Evolutionary conservation across 2,329 filamentous ascomycete species (phyloP), one percentile per base, ranked within the genome.

Genomic region (Didymella lethalis): DNA sequence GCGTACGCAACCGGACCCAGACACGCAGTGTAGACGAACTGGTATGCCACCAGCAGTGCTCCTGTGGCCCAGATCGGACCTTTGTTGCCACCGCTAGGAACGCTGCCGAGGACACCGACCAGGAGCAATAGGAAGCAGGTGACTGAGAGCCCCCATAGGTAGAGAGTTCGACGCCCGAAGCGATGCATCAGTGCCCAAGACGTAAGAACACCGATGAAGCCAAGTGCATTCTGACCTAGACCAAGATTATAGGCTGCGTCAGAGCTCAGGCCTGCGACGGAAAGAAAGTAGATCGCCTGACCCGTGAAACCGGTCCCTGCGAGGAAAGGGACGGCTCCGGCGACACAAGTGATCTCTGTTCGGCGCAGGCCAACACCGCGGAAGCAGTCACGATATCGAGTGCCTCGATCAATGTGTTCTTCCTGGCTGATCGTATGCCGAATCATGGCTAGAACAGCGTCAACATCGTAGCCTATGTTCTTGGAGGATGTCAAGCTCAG

Each of bases 1-100:
- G 91, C 93, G 79, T 95, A 96, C 75, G 89, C 91, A 10, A 96
- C 91, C 0, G 92, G 94, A 28, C 92, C 93, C 44, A 96, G 91
- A 0, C 90, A 90, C 34, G 92, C 80, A 74, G 95, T 90, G 77
- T 96, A 96, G 70, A 89, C 86, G 38, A 94, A 79, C 0, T 91
- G 61, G 53, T 63, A 68, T 10, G 62, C 25, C 25, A 72, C 56
- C 60, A 71, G 62, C 57, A 71, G 49, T 7, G 52, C 54, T n/a
- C 64, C 70, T 4, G 47, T 56, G 18, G 54, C 54, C 54, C 54
- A 74, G 23, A 61, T 64, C 10, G 64, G 61, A 65, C 90, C 83
- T 1, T 56, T 50, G 38, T 50, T 56, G 25, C 26, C 28, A 16
- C 14, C 26, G 25, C n/a, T 46, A 7, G 47, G 25, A 32, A 56